Conservation (phyloP, 2,329 filamentous ascomycete genomes). For the Exophiala oligosperma region DNA sequence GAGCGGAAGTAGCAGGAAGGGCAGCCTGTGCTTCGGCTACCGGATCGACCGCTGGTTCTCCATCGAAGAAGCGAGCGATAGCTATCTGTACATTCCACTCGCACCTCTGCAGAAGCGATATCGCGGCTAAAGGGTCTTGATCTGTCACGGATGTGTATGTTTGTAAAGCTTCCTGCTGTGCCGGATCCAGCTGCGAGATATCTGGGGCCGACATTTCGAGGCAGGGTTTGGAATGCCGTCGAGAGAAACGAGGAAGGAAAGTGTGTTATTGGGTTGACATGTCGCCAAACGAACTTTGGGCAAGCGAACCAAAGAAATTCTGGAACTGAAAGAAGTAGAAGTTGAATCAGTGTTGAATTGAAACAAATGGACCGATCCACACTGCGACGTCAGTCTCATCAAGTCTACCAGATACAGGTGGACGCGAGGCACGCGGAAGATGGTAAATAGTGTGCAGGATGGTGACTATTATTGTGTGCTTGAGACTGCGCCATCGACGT, state of each 20-base stretch:
- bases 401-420: not conserved
- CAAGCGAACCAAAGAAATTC: too few species aligned
- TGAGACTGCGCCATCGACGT: not conserved
- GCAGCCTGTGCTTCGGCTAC: slow-evolving; percentile 72
- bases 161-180: slow-evolving; percentile 80
- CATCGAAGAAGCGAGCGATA: slow-evolving; percentile 96
- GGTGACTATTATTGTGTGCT: too few species aligned
- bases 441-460: too few species aligned
- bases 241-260: not conserved
- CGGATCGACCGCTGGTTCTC: slow-evolving; percentile 75
- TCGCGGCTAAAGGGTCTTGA: slow-evolving; percentile 72
- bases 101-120: slow-evolving; percentile 77
- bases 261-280: not conserved
- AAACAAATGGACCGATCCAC: not conserved
- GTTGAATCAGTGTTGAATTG: not conserved
- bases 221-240: not conserved
- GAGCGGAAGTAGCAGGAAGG: slow-evolving; percentile 61
- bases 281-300: not conserved
- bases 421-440: not conserved
- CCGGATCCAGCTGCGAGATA: slow-evolving; percentile 68
- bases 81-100: slow-evolving; percentile 99
- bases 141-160: slow-evolving; percentile 88
- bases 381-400: not conserved
- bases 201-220: slow-evolving; percentile 49
- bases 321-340: not conserved